phyloP scores from a whole-genome alignment of 2,329 filamentous ascomycete genomes.

The Aspergillus vadensis region DNA sequence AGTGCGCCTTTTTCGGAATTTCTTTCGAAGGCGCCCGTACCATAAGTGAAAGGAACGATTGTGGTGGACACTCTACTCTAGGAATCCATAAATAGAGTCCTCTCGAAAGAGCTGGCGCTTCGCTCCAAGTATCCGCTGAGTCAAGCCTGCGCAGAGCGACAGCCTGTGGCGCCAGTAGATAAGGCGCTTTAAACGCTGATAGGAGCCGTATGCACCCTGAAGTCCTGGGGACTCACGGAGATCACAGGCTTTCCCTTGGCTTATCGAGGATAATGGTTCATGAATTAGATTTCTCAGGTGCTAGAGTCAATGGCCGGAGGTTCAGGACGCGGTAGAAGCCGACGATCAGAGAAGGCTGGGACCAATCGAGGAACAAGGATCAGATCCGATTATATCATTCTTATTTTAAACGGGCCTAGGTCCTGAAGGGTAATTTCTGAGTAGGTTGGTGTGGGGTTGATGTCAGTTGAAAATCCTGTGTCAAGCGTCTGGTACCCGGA shows the following conservation, averaged over 20 bases:
- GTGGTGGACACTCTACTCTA: not conserved
- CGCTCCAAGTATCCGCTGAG: not conserved
- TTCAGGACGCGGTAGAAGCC: slow-evolving; percentile 2
- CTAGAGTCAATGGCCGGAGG: not conserved
- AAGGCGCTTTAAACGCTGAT: not conserved
- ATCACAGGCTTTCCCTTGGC: not conserved
- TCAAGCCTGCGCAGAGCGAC: not conserved
- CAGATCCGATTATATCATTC: slow-evolving; percentile 14
- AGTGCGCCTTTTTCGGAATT: not conserved
- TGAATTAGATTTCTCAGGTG: not conserved
- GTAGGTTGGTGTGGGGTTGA: slow-evolving; percentile 10
- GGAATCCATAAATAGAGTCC: not conserved
- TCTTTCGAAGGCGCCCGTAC: not conserved
- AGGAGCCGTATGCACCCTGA: not conserved
- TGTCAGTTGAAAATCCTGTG: slow-evolving; percentile 21
- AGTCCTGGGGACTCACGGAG: not conserved
- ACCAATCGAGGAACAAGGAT: slow-evolving; percentile 10
- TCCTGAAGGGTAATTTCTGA: slow-evolving; percentile 3
- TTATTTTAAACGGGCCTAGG: slow-evolving; percentile 10
- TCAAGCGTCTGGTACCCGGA: slow-evolving; percentile 26
- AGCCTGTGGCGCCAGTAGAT: not conserved
- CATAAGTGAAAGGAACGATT: not conserved
- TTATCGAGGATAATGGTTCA: not conserved
- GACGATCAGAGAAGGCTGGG: slow-evolving; percentile 13
- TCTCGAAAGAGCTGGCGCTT: not conserved